Evolutionary conservation across 1,284 basidiomycete species (phyloP).

Genomic region (Ceratobasidium sp.): DNA sequence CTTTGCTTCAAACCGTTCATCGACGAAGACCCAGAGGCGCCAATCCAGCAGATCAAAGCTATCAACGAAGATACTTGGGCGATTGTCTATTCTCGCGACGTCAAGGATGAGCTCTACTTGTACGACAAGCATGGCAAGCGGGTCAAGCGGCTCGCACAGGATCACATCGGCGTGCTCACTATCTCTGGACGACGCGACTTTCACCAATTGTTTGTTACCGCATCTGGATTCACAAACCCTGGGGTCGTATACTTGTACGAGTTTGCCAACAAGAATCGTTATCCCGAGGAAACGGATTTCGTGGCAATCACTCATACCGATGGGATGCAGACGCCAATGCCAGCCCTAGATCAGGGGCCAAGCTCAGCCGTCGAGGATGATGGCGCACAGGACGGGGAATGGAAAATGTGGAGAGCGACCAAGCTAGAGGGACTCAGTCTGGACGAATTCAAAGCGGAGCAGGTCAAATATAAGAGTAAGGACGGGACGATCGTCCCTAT

Average conservation of each 20-base stretch:
- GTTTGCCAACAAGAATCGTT: slow-evolving; percentile 58
- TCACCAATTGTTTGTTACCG: slow-evolving; percentile 75
- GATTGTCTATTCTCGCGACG: slow-evolving; percentile 81
- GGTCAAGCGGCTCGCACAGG: slow-evolving; percentile 70
- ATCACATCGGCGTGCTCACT: slow-evolving; percentile 78
- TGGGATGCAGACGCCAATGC: slow-evolving; percentile 41
- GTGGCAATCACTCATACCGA: slow-evolving; percentile 29
- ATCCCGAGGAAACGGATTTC: slow-evolving; percentile 53
- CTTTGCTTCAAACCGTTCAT: slow-evolving; percentile 70
- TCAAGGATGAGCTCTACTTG: slow-evolving; percentile 86
- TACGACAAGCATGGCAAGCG: slow-evolving; percentile 70
- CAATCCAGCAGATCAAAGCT: slow-evolving; percentile 53
- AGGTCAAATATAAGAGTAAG: slow-evolving; percentile 78
- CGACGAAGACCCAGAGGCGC: slow-evolving; percentile 76
- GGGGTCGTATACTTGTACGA: slow-evolving; percentile 76
- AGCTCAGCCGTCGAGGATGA: not conserved
- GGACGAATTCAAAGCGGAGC: slow-evolving; percentile 79
- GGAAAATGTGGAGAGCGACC: slow-evolving; percentile 73
- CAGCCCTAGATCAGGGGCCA: not conserved
- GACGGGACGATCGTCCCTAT: slow-evolving; percentile 88
- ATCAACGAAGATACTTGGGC: slow-evolving; percentile 73
- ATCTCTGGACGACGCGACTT: slow-evolving; percentile 68
- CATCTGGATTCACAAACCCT: slow-evolving; percentile 81
- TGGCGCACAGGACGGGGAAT: slow-evolving; percentile 61
- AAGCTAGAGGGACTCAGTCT: slow-evolving; percentile 74